phyloP scores from a whole-genome alignment of 148 eudicot genomes.

The Rhododendron henanense region DNA sequence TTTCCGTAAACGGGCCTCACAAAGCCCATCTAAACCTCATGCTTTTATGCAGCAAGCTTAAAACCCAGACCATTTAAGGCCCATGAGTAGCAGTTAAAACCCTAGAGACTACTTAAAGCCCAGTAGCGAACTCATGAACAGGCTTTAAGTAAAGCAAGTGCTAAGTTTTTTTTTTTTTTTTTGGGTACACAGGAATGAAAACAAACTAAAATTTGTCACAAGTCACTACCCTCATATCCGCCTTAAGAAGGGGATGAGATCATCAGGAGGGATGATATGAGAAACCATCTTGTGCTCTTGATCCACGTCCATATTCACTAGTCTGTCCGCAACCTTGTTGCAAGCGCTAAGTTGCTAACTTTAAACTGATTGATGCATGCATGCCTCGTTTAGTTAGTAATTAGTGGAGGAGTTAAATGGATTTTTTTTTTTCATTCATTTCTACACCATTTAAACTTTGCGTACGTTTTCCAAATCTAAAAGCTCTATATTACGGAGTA shows the following conservation, averaged over 20 bases:
- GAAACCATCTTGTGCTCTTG: no score
- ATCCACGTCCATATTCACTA: no score
- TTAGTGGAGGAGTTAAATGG: not conserved
- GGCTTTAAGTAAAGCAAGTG: not conserved
- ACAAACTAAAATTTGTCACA: no score
- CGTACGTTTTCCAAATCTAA: no score
- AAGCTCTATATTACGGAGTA: no score
- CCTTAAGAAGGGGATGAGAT: no score
- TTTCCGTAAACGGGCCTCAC: not conserved
- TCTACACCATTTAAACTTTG: no score
- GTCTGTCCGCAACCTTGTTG: no score
- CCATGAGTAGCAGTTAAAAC: not conserved
- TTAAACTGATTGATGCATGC: not conserved
- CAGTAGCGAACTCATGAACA: not conserved
- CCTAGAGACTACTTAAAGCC: not conserved
- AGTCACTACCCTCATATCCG: no score
- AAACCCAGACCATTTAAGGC: not conserved
- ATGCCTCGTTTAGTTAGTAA: not conserved
- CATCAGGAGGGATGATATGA: no score
- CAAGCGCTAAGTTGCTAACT: not conserved
- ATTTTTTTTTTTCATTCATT: not conserved
- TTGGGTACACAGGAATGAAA: no score
- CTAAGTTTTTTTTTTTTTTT: not conserved
- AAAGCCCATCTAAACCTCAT: not conserved
- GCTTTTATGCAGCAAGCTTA: not conserved